Percentiles rank a stretch among this genome's conserved stretches.
These are phyloP conservation scores for Nannizzia gypsea DNA, from an alignment of 2,329 filamentous ascomycete species.

Conservation along the genomic window DNA sequence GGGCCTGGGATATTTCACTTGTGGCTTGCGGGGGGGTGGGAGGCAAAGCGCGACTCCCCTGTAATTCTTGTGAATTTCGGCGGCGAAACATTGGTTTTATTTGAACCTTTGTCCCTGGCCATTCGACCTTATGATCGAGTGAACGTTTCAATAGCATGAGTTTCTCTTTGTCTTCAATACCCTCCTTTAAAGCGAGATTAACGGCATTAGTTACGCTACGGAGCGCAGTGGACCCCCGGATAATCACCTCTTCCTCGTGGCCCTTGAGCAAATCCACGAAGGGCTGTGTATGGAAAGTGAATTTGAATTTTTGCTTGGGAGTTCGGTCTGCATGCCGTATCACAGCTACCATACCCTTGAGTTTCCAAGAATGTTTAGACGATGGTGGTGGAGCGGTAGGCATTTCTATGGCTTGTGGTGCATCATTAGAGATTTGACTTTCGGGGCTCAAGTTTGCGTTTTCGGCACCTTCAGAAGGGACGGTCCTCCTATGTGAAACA, in stretches of 20 bases:
- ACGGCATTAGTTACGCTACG: constrained; percentile 84
- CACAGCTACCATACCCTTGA: constrained; percentile 95
- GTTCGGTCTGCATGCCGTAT: constrained; percentile 94
- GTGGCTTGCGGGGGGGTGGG: not conserved
- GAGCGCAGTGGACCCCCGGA: constrained; percentile 82
- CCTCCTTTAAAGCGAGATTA: constrained; percentile 62
- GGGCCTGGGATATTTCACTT: constrained; percentile 11
- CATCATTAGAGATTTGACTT: not conserved
- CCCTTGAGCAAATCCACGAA: constrained; percentile 92
- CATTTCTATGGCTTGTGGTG: constrained; percentile 15
- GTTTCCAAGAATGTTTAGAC: constrained; percentile 88
- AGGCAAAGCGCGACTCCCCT: constrained; percentile 18
- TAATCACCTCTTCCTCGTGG: constrained; percentile 87
- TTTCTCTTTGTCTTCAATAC: constrained; percentile 74
- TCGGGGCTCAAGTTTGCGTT: not conserved
- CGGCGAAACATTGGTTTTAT: constrained; percentile 99
- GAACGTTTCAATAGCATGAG: constrained; percentile 77
- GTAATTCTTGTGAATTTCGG: constrained; percentile 55
- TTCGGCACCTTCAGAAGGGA: not conserved
- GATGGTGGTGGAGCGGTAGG: constrained; percentile 47
- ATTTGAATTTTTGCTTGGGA: constrained; percentile 98
- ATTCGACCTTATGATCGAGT: constrained; percentile 79
- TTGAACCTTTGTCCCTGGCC: constrained; percentile 94
- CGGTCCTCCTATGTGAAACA: not conserved
- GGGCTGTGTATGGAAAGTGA: constrained; percentile 92